These are phyloP conservation scores for Penicillium sp. DNA, from an alignment of 2,329 filamentous ascomycete genomes.

Conservation along the genomic window DNA sequence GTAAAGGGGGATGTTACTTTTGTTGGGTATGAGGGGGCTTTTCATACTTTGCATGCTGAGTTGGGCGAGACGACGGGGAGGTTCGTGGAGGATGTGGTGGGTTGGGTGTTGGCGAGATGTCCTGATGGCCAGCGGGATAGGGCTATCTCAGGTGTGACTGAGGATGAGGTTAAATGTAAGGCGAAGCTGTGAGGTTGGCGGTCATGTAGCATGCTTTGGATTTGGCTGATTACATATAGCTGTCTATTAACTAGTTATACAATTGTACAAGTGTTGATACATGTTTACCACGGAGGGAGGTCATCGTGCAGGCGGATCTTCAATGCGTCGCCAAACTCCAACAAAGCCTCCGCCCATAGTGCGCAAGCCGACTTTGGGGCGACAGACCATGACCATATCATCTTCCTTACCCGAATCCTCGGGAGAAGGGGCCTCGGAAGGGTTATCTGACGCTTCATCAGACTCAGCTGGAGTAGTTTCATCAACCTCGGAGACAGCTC, in stretches of 20 bases:
- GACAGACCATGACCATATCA: conserved; percentile 48
- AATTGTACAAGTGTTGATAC: conserved; percentile 1
- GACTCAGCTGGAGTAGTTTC: conserved; percentile 10
- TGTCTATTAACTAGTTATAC: conserved; percentile 1
- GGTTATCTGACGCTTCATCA: conserved; percentile 10
- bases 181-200: conserved; percentile 7
- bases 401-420: conserved; percentile 19
- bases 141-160: not conserved
- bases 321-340: conserved; percentile 46
- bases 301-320: conserved; percentile 23
- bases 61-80: conserved; percentile 28
- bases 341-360: conserved; percentile 51
- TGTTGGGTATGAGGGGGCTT: conserved; percentile 70
- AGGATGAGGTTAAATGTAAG: not conserved
- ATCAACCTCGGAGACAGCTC: conserved; percentile 15
- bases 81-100: conserved; percentile 55
- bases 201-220: not conserved
- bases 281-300: conserved; percentile 8
- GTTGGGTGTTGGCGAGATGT: conserved; percentile 56
- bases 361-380: conserved; percentile 48
- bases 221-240: not conserved
- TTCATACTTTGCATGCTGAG: conserved; percentile 57
- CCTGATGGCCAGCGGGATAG: not conserved
- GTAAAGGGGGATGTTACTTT: conserved; percentile 71
- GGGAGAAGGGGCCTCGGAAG: conserved; percentile 4